Evolutionary conservation across 805 yeast genomes (phyloP).

Genomic region (Naumovozyma baii): DNA sequence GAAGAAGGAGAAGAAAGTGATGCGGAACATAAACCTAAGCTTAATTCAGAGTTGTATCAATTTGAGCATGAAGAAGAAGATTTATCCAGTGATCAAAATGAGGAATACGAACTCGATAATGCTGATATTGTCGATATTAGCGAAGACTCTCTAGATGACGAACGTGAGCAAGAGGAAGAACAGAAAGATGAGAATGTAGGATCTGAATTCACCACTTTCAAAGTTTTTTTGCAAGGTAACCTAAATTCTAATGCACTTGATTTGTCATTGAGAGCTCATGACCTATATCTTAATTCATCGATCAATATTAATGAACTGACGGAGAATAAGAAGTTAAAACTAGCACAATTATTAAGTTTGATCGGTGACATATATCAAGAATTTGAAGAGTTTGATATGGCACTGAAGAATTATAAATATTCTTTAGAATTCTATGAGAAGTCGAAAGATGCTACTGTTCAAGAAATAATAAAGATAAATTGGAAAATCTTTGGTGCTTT

Average conservation of each 20-base stretch:
- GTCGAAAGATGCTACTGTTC: constrained; percentile 29
- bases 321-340: constrained; percentile 30
- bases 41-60: constrained; percentile 13
- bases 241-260: constrained; percentile 82
- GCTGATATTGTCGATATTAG: not conserved
- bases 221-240: constrained; percentile 12
- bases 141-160: not conserved
- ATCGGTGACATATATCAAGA: constrained; percentile 87
- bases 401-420: constrained; percentile 56
- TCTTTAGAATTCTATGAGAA: constrained; percentile 34
- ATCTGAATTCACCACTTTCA: constrained; percentile 3
- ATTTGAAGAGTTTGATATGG: constrained; percentile 76
- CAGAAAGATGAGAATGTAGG: not conserved
- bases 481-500: constrained; percentile 15
- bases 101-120: not conserved
- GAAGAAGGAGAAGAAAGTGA: constrained; percentile 34
- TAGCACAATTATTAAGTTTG: constrained; percentile 67
- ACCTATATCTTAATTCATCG: constrained; percentile 16
- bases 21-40: constrained; percentile 40
- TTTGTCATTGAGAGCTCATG: constrained; percentile 63
- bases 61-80: constrained; percentile 23
- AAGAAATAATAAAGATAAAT: constrained; percentile 7
- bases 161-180: not conserved
- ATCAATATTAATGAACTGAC: not conserved
- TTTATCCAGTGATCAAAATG: constrained; percentile 3